Evolutionary conservation across 164 flowering plant species (phyloP), one percentile per base, ranked within the genome.

Genomic region (Annona squamosa): DNA sequence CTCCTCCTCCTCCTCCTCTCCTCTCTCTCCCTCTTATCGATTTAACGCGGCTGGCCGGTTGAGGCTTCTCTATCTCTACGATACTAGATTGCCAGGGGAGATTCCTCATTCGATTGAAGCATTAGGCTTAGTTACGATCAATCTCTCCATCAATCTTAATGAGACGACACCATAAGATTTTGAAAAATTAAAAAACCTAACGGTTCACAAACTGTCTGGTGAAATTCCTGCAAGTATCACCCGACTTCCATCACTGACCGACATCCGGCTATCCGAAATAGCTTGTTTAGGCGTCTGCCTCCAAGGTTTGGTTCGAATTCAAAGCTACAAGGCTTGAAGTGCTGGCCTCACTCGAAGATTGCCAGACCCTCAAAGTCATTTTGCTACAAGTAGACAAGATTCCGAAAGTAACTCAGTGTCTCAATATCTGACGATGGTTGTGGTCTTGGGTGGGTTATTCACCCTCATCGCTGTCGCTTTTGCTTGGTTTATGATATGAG

Each of bases 101-200:
- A 80, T 92, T 17, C 99, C 99, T 0, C 62, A 4, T 5, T 18
- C 66, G 9, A 73, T 91, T 0, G 79, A 82, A 61, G 73, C 89
- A 0, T 13, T 78, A 48, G 74, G 78, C n/a, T 73, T 94, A 74
- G 64, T 1, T 0, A 76, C 78, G 0, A 71, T 91, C 5, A 97
- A 94, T 79, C 74, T 92, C 7, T 80, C 86, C 0, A 71, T 13
- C 62, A 94, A 94, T 77, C 70, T 94, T 72, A 85, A 72, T 16
- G 99, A 97, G 13, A 1, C 80, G 4, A 80, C 92, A 4, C 97
- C 97, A 0, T 82, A 77, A 46, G 89, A 74, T 19, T 75, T 94
- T 41, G 92, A 86, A 3, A 87, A 84, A 71, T 75, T 90, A 44
- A 26, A 73, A 46, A 77, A 77, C 0, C 61, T 92, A 79, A 37